Base-by-base conservation (phyloP, 2,329 filamentous ascomycete species). In the Atkinsonella hypoxylon region DNA sequence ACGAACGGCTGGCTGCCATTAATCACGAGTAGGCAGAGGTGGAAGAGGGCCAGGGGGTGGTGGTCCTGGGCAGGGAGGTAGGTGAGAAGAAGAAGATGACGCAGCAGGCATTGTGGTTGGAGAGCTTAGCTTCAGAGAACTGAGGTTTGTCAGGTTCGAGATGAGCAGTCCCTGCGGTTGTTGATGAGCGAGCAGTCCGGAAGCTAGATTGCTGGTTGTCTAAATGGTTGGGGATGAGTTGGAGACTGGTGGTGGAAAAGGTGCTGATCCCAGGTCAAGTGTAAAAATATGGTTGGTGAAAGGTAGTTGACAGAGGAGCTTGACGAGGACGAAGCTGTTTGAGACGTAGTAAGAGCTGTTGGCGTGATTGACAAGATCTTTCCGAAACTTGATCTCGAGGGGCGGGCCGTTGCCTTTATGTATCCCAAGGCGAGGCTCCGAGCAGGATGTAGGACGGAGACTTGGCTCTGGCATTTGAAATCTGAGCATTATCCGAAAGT, bases 61-160 rank as follows among this genome's bases (percentile, higher is more conserved):
- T 54, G 80, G 80, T 59, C 80, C 80, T 50, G 80, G 79, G 76
- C 79, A 83, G 58, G 80, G 80, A 70, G 80, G 80, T 57, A 83
- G 77, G 62, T 82, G 78, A 59, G n/a, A n/a, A n/a, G n/a, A n/a
- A n/a, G 79, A 81, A 55, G 80, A 79, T 64, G 79, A 76, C 67
- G 81, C 77, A 56, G 76, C 70, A 67, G 77, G 75, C 74, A 79
- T 78, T 54, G 55, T 60, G 54, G 54, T 51, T 48, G 55, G 54
- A 59, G 48, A 51, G 18, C 12, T 40, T 13, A 9, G n/a, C 9
- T 12, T 6, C 54, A 54, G 17, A 36, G 38, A 47, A 30, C 9
- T 7, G n/a, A 39, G 13, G 12, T 15, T 13, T 36, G 34, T 15
- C 11, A 36, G 4, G 34, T 36, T 26, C 20, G 20, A 22, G 20